Conservation (phyloP, 495 filamentous ascomycete species). For the Platismatia glauca region DNA sequence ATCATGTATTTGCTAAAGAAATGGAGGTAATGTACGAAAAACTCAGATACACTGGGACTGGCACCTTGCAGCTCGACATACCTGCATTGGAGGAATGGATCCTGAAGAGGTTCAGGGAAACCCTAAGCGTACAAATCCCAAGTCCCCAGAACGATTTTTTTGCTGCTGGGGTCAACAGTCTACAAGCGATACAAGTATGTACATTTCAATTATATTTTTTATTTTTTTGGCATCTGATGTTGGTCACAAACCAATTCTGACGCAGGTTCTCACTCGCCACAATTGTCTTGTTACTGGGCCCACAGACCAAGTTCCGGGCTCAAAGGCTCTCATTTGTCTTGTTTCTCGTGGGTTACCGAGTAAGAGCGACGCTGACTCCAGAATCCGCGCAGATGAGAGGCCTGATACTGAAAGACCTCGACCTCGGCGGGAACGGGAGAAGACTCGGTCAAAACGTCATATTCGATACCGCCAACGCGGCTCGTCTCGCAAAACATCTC, state of each 20-base stretch:
- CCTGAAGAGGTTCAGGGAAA: conserved; percentile 32
- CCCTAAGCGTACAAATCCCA: conserved; percentile 35
- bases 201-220: no score
- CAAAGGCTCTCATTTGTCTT: background rate
- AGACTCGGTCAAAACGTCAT: conserved; percentile 39
- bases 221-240: no score
- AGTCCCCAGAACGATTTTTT: conserved; percentile 43
- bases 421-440: conserved; percentile 27
- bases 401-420: conserved; percentile 40
- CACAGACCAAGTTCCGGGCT: background rate
- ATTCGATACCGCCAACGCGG: conserved; percentile 43
- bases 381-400: conserved; percentile 30
- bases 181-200: conserved; percentile 45
- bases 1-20: conserved; percentile 36
- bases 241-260: background rate
- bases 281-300: background rate
- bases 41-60: conserved; percentile 24
- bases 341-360: background rate
- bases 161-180: conserved; percentile 48
- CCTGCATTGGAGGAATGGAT: conserved; percentile 36
- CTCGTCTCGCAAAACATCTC: conserved; percentile 39
- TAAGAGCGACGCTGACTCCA: background rate
- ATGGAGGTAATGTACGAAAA: conserved; percentile 42
- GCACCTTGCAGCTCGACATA: conserved; percentile 32
- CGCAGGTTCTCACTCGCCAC: background rate